Evolutionary conservation across 2,329 filamentous ascomycete species (phyloP).

Genomic region (Aspergillus sp.): DNA sequence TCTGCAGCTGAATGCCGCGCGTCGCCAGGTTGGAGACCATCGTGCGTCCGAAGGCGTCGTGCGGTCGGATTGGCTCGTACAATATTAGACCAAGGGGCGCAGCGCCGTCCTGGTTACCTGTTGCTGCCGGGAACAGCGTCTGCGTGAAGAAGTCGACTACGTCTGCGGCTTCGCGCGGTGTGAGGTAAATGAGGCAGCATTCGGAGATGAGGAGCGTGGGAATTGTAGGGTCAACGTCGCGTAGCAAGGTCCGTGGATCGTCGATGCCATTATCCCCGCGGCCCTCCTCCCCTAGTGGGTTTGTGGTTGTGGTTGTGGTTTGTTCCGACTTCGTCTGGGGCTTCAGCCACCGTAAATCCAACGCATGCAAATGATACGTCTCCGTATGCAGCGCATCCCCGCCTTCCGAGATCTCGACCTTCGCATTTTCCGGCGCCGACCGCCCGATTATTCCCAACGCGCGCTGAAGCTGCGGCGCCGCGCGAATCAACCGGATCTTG

Average conservation of each 20-base stretch:
- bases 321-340: background rate
- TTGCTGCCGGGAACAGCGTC: slow-evolving; percentile 40
- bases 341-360: slow-evolving; percentile 67
- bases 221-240: slow-evolving; percentile 54
- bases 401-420: slow-evolving; percentile 37
- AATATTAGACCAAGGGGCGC: slow-evolving; percentile 64
- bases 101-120: slow-evolving; percentile 20
- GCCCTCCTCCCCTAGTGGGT: background rate
- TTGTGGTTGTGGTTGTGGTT: background rate
- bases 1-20: slow-evolving; percentile 80
- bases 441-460: slow-evolving; percentile 28
- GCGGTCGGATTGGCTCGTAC: slow-evolving; percentile 84
- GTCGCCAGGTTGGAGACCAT: slow-evolving; percentile 89
- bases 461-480: slow-evolving; percentile 31
- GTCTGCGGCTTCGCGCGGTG: slow-evolving; percentile 60
- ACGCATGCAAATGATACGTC: slow-evolving; percentile 57
- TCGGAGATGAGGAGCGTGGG: slow-evolving; percentile 90
- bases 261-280: background rate
- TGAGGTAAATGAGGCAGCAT: slow-evolving; percentile 91
- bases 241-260: slow-evolving; percentile 26
- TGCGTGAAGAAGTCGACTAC: slow-evolving; percentile 66
- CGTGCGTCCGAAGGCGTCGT: slow-evolving; percentile 83
- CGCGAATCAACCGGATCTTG: slow-evolving; percentile 56
- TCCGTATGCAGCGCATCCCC: slow-evolving; percentile 48
- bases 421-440: slow-evolving; percentile 14